A percentile compares a stretch with the other conserved stretches of the same genome.
Evolutionary conservation across 768 basidiomycete genomes (phyloP).

Genomic region (Boletus fagicola): DNA sequence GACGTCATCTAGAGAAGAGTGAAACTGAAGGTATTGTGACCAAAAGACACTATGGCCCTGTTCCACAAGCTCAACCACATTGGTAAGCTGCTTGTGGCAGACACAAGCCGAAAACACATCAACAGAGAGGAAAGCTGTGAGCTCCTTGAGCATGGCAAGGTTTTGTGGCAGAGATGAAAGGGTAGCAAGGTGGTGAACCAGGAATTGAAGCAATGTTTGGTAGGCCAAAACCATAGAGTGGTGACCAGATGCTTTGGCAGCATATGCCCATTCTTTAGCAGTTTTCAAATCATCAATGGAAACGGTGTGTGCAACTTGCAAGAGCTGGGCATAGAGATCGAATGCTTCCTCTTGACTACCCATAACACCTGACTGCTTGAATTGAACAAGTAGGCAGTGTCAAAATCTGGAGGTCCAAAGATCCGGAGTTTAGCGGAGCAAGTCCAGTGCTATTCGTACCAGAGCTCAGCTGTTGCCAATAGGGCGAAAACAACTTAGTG

Average conservation of each 20-base stretch:
- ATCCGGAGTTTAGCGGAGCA: too few relatives aligned
- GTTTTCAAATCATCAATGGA: neutral
- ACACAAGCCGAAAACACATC: conserved; percentile 18
- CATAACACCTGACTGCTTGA: neutral
- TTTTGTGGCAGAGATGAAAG: neutral
- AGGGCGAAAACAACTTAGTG: too few relatives aligned
- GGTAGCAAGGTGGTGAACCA: conserved; percentile 9
- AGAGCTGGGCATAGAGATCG: neutral
- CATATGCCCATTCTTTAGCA: neutral
- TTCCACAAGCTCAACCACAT: conserved; percentile 32
- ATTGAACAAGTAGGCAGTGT: neutral
- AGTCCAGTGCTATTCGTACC: too few relatives aligned
- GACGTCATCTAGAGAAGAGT: conserved; percentile 1
- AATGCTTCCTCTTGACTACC: neutral
- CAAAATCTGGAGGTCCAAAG: too few relatives aligned
- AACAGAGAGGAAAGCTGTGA: neutral
- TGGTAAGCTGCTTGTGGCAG: conserved; percentile 3
- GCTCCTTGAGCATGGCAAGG: neutral
- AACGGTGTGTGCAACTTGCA: neutral
- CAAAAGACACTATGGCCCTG: conserved; percentile 24
- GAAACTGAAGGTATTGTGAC: conserved; percentile 16
- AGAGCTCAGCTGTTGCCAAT: too few relatives aligned
- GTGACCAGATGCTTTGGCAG: conserved; percentile 4
- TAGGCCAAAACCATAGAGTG: conserved; percentile 12
- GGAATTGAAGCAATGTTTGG: conserved; percentile 1